These are phyloP conservation scores for Claviceps maximensis DNA, from an alignment of 2,329 filamentous ascomycete species.

Conservation along the genomic window DNA sequence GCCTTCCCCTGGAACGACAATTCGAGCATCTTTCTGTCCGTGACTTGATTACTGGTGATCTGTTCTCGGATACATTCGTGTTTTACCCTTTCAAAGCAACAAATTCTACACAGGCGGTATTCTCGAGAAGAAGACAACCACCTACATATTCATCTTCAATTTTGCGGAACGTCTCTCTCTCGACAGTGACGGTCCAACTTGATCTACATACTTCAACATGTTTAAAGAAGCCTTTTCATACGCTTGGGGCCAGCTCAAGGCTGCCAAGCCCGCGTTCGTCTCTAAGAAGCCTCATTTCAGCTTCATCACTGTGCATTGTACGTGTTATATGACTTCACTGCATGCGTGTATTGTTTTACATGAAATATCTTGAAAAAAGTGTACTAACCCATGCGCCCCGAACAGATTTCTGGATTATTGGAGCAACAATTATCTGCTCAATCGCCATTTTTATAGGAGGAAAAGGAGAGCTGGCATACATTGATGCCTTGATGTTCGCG, in stretches of 20 bases:
- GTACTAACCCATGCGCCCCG: conserved; percentile 3
- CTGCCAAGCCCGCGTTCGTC: conserved; percentile 42
- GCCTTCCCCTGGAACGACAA: not conserved
- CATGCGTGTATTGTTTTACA: not conserved
- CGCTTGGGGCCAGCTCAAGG: conserved; percentile 30
- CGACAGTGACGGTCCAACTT: not conserved
- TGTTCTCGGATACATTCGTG: not conserved
- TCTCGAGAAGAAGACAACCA: not conserved
- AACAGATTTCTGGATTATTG: conserved; percentile 67
- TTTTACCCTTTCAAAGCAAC: not conserved
- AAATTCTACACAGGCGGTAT: not conserved
- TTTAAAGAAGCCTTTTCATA: conserved; percentile 20
- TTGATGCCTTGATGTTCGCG: conserved; percentile 83
- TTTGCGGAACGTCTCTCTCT: too few relatives aligned
- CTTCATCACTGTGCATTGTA: conserved; percentile 72
- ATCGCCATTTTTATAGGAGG: conserved; percentile 56
- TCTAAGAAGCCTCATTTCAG: conserved; percentile 57
- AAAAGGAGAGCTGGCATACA: conserved; percentile 53
- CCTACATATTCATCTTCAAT: not conserved
- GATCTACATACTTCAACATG: conserved; percentile 14
- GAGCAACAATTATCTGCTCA: conserved; percentile 59
- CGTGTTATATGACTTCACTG: conserved; percentile 17
- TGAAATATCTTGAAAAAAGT: not conserved
- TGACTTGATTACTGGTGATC: not conserved
- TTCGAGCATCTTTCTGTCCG: not conserved